These are phyloP conservation scores for Chytriomyces sp. DNA, from an alignment of 192 early-diverging fungal species.

Conservation along the genomic window DNA sequence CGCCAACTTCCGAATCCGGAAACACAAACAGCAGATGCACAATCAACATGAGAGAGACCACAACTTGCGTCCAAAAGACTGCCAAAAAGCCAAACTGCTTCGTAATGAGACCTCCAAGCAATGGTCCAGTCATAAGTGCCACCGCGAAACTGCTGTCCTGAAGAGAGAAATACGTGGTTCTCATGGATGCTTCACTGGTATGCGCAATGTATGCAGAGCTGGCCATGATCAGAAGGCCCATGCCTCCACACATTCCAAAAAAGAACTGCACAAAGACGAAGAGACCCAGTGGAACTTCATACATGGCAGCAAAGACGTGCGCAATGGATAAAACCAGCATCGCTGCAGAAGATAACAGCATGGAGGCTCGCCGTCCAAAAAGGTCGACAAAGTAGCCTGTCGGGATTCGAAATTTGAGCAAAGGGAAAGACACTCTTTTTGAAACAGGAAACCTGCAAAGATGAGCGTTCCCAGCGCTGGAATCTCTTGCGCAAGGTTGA, in stretches of 20 bases:
- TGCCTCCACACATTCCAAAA: slow-evolving; percentile 12
- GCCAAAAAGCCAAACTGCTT: slow-evolving; percentile 1
- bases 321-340: not conserved
- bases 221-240: not conserved
- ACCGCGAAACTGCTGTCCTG: not conserved
- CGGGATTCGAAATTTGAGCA: too few relatives aligned
- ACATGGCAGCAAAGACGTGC: not conserved
- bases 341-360: not conserved
- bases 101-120: slow-evolving; percentile 15
- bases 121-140: not conserved
- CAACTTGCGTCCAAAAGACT: slow-evolving; percentile 7
- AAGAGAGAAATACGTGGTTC: slow-evolving; percentile 17
- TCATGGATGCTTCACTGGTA: not conserved
- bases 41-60: not conserved
- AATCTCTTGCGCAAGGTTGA: not conserved
- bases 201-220: slow-evolving; percentile 3
- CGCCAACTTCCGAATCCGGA: slow-evolving; percentile 7
- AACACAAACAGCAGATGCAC: slow-evolving; percentile 19
- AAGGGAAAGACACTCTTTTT: not conserved
- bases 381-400: not conserved
- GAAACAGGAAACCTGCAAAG: not conserved
- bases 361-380: not conserved
- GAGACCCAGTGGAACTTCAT: not conserved
- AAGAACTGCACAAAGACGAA: slow-evolving; percentile 9
- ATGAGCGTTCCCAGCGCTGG: not conserved